These are phyloP conservation scores for Spizellomyces sp. DNA, from an alignment of 192 early-diverging fungal genomes.

Conservation along the genomic window DNA sequence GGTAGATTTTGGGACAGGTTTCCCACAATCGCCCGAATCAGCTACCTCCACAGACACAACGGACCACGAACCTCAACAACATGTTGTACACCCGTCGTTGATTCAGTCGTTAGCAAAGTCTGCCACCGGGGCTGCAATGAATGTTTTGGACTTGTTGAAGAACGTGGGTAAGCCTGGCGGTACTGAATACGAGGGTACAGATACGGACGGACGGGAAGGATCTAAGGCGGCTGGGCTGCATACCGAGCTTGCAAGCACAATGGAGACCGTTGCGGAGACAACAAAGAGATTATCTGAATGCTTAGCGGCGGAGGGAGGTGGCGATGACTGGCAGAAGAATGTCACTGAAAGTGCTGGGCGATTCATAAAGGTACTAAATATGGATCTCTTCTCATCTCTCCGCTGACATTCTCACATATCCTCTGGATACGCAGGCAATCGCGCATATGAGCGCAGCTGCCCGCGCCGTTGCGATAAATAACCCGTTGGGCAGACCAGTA, in stretches of 20 bases:
- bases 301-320: too few relatives aligned
- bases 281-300: too few relatives aligned
- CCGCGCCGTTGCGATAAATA: constrained; percentile 10
- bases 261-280: background rate
- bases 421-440: constrained; percentile 3
- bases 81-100: too few relatives aligned
- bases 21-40: too few relatives aligned
- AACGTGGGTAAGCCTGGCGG: background rate
- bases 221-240: constrained; percentile 5
- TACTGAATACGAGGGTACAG: background rate
- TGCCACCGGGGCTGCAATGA: background rate
- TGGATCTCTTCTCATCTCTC: too few relatives aligned
- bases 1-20: too few relatives aligned
- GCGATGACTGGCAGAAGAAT: too few relatives aligned
- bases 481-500: constrained; percentile 5
- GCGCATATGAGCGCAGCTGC: constrained; percentile 13
- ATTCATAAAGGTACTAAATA: too few relatives aligned
- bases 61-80: too few relatives aligned
- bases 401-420: too few relatives aligned
- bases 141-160: background rate
- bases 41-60: too few relatives aligned
- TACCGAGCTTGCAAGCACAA: background rate
- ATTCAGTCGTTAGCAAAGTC: background rate
- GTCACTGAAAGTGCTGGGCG: too few relatives aligned
- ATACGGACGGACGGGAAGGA: background rate